Conservation (phyloP, 2,329 filamentous ascomycete species). For the Pseudofabraea citricarpa region DNA sequence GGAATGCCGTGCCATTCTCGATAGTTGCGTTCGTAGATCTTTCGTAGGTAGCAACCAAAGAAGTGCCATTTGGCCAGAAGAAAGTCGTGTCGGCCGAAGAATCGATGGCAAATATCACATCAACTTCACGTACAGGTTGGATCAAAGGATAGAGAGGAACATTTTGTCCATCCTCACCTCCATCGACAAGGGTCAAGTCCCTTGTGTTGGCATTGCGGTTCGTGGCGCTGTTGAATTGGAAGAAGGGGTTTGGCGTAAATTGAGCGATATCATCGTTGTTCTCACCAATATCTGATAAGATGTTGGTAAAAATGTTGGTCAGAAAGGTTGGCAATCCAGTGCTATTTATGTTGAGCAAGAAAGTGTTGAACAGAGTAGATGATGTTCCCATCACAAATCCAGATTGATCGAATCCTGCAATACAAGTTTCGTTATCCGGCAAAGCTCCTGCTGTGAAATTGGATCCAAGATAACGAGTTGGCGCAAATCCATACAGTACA, state of each 20-base stretch:
- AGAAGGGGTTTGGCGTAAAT: conserved; percentile 74
- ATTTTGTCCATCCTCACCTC: conserved; percentile 74
- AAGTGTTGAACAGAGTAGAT: conserved; percentile 77
- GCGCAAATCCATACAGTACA: conserved; percentile 65
- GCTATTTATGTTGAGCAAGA: conserved; percentile 60
- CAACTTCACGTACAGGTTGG: conserved; percentile 65
- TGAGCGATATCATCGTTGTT: conserved; percentile 68
- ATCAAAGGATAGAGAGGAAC: conserved; percentile 75
- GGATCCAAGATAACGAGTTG: conserved; percentile 66
- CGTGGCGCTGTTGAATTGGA: conserved; percentile 51
- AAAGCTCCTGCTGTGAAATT: conserved; percentile 62
- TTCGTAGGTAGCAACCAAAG: conserved; percentile 69
- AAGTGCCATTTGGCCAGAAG: conserved; percentile 73
- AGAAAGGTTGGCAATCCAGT: conserved; percentile 41
- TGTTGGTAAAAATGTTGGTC: conserved; percentile 42
- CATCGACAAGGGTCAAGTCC: conserved; percentile 69
- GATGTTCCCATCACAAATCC: conserved; percentile 85
- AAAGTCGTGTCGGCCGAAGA: conserved; percentile 66
- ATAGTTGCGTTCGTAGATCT: conserved; percentile 54
- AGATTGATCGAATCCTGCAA: conserved; percentile 76
- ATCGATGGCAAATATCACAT: conserved; percentile 79
- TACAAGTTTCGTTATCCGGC: conserved; percentile 52
- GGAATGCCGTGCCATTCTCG: conserved; percentile 66
- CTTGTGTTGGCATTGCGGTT: conserved; percentile 50
- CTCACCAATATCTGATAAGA: conserved; percentile 52